These are phyloP conservation scores for Metroxylon sagu DNA, from an alignment of 176 grass and related monocot genomes.

Conservation along the genomic window DNA sequence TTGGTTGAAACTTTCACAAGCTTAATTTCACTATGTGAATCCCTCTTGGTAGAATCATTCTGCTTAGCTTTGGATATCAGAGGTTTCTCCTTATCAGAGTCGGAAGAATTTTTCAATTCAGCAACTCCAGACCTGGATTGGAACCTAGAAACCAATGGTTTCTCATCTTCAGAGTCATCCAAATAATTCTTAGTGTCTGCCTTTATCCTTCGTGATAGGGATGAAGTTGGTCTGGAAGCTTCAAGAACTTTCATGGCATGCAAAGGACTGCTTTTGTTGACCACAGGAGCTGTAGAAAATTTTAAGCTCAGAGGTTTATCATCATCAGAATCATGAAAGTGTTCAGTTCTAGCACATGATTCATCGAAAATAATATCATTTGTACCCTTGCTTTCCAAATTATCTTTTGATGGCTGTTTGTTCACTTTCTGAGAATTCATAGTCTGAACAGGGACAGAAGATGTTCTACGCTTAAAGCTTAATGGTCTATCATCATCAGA, in stretches of 20 bases:
- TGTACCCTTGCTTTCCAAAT: too few species aligned
- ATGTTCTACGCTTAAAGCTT: constrained; percentile 32
- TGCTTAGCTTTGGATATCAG: neutral
- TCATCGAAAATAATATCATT: constrained; percentile 8
- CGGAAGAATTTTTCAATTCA: constrained; percentile 1
- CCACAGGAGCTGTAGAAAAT: constrained; percentile 8
- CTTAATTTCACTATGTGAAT: constrained; percentile 4
- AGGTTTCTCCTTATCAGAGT: neutral
- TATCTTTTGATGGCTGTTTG: too few species aligned
- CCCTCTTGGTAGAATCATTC: constrained; percentile 36
- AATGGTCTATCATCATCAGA: constrained; percentile 69
- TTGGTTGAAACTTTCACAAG: constrained; percentile 43
- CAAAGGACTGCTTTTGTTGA: neutral
- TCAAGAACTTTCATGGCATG: neutral
- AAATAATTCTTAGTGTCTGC: constrained; percentile 10
- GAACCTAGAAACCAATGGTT: constrained; percentile 60
- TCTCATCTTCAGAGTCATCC: constrained; percentile 93
- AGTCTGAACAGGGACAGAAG: constrained; percentile 15
- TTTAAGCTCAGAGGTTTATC: constrained; percentile 46
- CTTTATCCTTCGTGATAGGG: neutral
- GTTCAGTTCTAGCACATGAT: constrained; percentile 18
- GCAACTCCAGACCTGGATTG: constrained; percentile 17
- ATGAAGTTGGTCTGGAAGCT: neutral
- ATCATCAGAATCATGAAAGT: constrained; percentile 49
- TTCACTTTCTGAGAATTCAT: neutral